Evolutionary conservation across 805 yeast species (phyloP).

Genomic region (Metschnikowia baotianmanensis): DNA sequence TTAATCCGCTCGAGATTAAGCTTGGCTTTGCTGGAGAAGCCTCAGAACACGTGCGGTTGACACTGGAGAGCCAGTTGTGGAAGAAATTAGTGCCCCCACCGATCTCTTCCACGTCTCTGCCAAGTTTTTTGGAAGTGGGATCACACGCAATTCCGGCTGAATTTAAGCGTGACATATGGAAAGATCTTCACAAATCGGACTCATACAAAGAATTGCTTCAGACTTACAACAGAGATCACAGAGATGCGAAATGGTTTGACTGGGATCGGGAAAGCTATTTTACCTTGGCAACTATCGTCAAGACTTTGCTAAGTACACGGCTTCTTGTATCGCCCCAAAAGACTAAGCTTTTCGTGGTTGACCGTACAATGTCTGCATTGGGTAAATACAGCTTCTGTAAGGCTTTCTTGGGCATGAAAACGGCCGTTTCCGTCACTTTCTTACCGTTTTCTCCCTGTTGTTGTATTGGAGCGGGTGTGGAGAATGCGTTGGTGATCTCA

Average conservation of each 20-base stretch:
- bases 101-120: not conserved
- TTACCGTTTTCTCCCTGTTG: constrained; percentile 15
- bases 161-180: constrained; percentile 1
- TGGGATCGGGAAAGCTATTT: constrained; percentile 14
- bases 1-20: constrained; percentile 8
- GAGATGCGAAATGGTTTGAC: constrained; percentile 7
- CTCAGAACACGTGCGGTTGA: constrained; percentile 7
- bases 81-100: constrained; percentile 6
- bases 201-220: constrained; percentile 1
- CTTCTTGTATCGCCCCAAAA: constrained; percentile 15
- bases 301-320: constrained; percentile 4
- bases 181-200: not conserved
- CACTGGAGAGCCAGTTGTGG: constrained; percentile 12
- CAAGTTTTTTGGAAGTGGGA: constrained; percentile 12
- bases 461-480: constrained; percentile 15
- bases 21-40: constrained; percentile 21
- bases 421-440: constrained; percentile 14
- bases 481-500: constrained; percentile 14
- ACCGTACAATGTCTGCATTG: constrained; percentile 8
- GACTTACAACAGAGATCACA: constrained; percentile 7
- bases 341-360: constrained; percentile 18
- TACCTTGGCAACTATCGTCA: constrained; percentile 11
- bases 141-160: constrained; percentile 13
- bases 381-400: constrained; percentile 14
- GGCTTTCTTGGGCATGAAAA: constrained; percentile 5